These are phyloP conservation scores for Irineochytrium annulatum DNA, from an alignment of 192 early-diverging fungal species.

Conservation along the genomic window DNA sequence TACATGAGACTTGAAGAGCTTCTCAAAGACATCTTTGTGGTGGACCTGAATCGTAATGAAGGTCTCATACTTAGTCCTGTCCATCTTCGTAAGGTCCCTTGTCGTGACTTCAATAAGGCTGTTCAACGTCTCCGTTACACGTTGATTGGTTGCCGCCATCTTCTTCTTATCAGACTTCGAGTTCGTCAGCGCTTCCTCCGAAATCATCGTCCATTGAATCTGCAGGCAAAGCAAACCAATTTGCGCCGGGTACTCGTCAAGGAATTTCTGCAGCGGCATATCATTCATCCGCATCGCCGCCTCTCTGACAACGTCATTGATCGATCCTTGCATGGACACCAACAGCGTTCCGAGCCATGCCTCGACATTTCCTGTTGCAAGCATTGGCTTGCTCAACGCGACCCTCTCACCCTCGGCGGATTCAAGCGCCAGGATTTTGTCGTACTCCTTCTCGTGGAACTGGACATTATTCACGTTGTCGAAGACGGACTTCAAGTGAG, in stretches of 20 bases:
- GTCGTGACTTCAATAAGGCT: conserved; percentile 60
- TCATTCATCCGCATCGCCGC: conserved; percentile 53
- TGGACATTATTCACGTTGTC: conserved; percentile 55
- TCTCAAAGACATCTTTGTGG: conserved; percentile 65
- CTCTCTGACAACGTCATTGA: conserved; percentile 60
- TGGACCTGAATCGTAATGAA: conserved; percentile 68
- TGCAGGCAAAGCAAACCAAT: conserved; percentile 58
- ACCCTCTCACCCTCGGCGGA: conserved; percentile 60
- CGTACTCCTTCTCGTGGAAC: conserved; percentile 67
- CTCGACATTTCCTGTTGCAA: conserved; percentile 60
- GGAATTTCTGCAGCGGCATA: conserved; percentile 57
- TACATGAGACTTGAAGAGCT: conserved; percentile 54
- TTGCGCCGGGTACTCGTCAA: conserved; percentile 65
- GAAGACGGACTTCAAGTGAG: conserved; percentile 57
- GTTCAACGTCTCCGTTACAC: conserved; percentile 58
- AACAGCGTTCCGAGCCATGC: conserved; percentile 59
- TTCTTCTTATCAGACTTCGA: conserved; percentile 64
- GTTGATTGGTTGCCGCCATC: conserved; percentile 54
- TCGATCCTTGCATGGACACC: conserved; percentile 49
- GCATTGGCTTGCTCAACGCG: conserved; percentile 49
- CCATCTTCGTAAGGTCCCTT: conserved; percentile 61
- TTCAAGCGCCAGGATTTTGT: conserved; percentile 59
- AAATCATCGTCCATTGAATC: conserved; percentile 60
- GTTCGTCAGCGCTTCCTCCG: conserved; percentile 50
- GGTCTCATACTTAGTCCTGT: conserved; percentile 60